Evolutionary conservation across 1,139 yeast genomes (phyloP), one percentile per base, ranked within the genome.

Genomic region (Geotrichum siamense): DNA sequence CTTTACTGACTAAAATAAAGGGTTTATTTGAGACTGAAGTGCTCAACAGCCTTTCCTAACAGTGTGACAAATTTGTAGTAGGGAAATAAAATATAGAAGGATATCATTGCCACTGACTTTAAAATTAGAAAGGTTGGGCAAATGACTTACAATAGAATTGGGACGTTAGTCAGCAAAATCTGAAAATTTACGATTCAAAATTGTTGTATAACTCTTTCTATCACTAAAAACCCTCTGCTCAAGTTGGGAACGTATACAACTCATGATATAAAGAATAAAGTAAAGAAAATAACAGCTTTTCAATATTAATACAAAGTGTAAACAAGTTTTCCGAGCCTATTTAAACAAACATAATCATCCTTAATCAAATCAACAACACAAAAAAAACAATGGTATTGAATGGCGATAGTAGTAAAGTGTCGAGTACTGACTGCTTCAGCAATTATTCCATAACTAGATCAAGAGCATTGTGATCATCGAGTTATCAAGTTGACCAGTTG

Each of bases 1-100:
- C 50, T 59, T 69, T 69, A 45, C n/a, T 16, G 6, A 17, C 16
- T 10, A 8, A 13, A 16, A 6, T 17, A 6, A 29, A 30, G 21
- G 20, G 12, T 23, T n/a, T 13, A 17, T 15, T 22, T 10, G 23
- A 16, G 13, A 22, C 21, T 16, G 21, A 22, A 30, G 5, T 20
- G n/a, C 32, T 28, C 17, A 26, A 15, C 15, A 21, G 32, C 41
- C 28, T 29, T 16, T n/a, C 9, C 27, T 13, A 12, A 15, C 9
- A n/a, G 15, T 10, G 25, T n/a, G 12, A 29, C 5, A 26, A 29
- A 26, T 20, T 12, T 12, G 16, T 19, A n/a, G 12, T 23, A 22
- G 30, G 16, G 29, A 22, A 22, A 16, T 10, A 3, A 20, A 5
- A 26, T 6, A n/a, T 12, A 12, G 22, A 19, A 15, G 19, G 25